Percentiles rank a stretch among this genome's conserved stretches.
Evolutionary conservation across 2,329 filamentous ascomycete genomes (phyloP).

Genomic region (Colletotrichum simmondsii): DNA sequence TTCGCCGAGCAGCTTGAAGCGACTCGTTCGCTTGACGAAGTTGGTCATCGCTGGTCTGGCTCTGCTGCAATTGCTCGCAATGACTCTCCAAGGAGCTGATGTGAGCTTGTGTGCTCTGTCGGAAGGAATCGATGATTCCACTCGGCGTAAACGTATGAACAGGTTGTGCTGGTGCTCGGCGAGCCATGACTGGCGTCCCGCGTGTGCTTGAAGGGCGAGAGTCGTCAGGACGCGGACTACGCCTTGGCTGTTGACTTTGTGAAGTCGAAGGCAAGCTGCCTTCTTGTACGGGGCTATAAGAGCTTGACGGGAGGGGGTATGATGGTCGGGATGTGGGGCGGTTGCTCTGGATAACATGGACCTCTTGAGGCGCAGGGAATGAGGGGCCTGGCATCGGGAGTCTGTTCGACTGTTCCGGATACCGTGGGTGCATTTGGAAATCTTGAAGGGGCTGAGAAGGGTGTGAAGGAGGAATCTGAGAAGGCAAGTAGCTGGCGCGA

Average conservation of each 20-base stretch:
- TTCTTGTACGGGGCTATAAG: constrained; percentile 24
- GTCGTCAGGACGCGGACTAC: constrained; percentile 27
- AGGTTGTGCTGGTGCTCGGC: constrained; percentile 20
- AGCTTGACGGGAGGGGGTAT: constrained; percentile 17
- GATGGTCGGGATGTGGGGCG: constrained; percentile 18
- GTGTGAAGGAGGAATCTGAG: constrained; percentile 5
- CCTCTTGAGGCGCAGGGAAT: constrained; percentile 20
- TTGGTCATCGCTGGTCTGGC: background rate
- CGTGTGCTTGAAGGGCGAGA: constrained; percentile 21
- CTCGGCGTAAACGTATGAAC: constrained; percentile 26
- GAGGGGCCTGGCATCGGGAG: constrained; percentile 3
- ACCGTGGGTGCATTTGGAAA: constrained; percentile 22
- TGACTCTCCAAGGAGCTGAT: constrained; percentile 12
- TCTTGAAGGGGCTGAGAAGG: constrained; percentile 13
- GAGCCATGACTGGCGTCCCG: constrained; percentile 25
- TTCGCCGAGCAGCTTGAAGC: constrained; percentile 9
- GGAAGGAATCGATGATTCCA: constrained; percentile 23
- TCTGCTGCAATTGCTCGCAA: constrained; percentile 21
- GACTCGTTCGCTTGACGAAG: background rate
- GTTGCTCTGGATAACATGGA: constrained; percentile 27
- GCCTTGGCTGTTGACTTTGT: constrained; percentile 15
- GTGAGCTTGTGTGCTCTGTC: constrained; percentile 17
- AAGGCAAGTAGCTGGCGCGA: constrained; percentile 3
- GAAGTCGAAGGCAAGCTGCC: constrained; percentile 21
- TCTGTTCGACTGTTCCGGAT: constrained; percentile 15